phyloP scores from a whole-genome alignment of 2,329 filamentous ascomycete species.

The Trichoderma simmonsii region DNA sequence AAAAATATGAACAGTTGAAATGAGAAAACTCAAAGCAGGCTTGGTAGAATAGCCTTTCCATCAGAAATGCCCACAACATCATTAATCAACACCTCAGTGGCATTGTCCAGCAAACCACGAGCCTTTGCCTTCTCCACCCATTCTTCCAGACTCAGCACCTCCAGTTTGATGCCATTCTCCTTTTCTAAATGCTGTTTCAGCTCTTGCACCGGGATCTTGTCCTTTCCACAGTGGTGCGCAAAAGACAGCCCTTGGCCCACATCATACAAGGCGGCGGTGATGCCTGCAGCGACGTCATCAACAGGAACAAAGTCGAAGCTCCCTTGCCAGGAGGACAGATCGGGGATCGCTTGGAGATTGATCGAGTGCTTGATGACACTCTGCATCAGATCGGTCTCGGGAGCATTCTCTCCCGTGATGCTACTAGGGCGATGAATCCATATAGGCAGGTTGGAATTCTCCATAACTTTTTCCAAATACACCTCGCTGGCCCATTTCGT shows the following conservation, averaged over 20 bases:
- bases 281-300: not conserved
- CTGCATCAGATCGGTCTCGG: slow-evolving; percentile 18
- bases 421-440: slow-evolving; percentile 29
- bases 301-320: not conserved
- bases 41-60: not conserved
- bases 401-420: slow-evolving; percentile 22
- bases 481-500: slow-evolving; percentile 35
- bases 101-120: not conserved
- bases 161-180: not conserved
- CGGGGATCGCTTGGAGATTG: not conserved
- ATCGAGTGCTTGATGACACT: slow-evolving; percentile 8
- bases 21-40: not conserved
- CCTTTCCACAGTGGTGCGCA: not conserved
- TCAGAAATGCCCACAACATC: not conserved
- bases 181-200: not conserved
- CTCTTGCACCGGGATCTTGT: not conserved
- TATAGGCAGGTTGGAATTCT: slow-evolving; percentile 24
- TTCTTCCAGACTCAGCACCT: not conserved
- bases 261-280: not conserved
- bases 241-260: not conserved
- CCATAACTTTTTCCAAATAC: slow-evolving; percentile 28
- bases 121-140: not conserved
- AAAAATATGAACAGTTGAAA: not conserved
- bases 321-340: not conserved
- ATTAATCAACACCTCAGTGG: not conserved